Evolutionary conservation across 768 basidiomycete species (phyloP).

Genomic region (Boletus subparvulus): DNA sequence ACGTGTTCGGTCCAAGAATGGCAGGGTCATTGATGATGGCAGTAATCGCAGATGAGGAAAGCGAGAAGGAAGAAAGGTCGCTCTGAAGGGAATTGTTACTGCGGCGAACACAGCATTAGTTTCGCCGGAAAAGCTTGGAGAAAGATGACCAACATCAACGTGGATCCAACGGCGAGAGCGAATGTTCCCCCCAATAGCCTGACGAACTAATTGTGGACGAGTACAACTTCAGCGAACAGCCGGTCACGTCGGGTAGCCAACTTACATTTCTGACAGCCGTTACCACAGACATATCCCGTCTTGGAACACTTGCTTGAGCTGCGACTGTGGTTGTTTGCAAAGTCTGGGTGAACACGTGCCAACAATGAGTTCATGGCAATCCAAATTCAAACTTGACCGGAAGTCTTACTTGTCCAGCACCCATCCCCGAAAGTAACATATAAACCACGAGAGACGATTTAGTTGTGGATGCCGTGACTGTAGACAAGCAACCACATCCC

Average conservation of each 20-base stretch:
- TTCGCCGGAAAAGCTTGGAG: background rate
- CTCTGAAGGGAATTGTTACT: slow-evolving; percentile 50
- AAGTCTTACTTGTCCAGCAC: slow-evolving; percentile 54
- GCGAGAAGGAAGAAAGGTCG: slow-evolving; percentile 38
- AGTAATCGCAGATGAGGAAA: slow-evolving; percentile 40
- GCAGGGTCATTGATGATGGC: slow-evolving; percentile 51
- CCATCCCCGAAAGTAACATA: slow-evolving; percentile 59
- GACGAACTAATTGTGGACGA: slow-evolving; percentile 47
- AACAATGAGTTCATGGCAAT: background rate
- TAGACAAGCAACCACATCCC: slow-evolving; percentile 69
- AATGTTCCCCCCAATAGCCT: slow-evolving; percentile 70
- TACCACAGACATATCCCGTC: slow-evolving; percentile 75
- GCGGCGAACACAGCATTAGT: background rate
- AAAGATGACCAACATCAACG: slow-evolving; percentile 45
- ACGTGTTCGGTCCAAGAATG: slow-evolving; percentile 31
- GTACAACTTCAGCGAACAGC: background rate
- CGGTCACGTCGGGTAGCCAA: background rate
- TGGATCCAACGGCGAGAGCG: slow-evolving; percentile 58
- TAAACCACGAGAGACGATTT: slow-evolving; percentile 55
- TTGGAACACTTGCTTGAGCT: slow-evolving; percentile 67
- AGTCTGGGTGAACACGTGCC: slow-evolving; percentile 35
- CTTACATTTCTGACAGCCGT: slow-evolving; percentile 64
- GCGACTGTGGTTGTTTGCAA: slow-evolving; percentile 67
- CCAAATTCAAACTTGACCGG: background rate
- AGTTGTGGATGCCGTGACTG: slow-evolving; percentile 48